A percentile compares a stretch with the other conserved stretches of the same genome.
Evolutionary conservation across 805 yeast genomes (phyloP).

Genomic region (Metschnikowia picachoensis): DNA sequence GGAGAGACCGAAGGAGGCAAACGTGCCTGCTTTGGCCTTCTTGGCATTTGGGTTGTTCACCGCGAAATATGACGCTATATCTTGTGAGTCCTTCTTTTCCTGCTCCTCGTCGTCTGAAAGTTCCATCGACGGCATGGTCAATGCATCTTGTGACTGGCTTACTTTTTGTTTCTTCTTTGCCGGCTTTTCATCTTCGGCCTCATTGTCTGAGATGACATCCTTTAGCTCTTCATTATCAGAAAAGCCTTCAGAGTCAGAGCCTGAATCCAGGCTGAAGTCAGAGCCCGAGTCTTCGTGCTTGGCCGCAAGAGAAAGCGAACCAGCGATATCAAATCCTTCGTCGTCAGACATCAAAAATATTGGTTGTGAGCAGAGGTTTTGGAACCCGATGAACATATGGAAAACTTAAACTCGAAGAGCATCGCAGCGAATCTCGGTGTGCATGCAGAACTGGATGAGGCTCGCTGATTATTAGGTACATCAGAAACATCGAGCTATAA

Average conservation of each 20-base stretch:
- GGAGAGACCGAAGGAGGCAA: slow-evolving; percentile 86
- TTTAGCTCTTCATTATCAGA: slow-evolving; percentile 23
- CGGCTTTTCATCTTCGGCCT: slow-evolving; percentile 23
- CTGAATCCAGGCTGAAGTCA: slow-evolving; percentile 19
- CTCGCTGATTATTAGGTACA: too few species aligned
- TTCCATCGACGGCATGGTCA: slow-evolving; percentile 48
- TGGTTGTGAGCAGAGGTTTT: background rate
- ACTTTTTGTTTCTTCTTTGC: slow-evolving; percentile 26
- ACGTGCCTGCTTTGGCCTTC: slow-evolving; percentile 73
- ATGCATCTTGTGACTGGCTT: slow-evolving; percentile 21
- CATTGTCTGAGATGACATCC: slow-evolving; percentile 51
- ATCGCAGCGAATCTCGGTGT: slow-evolving; percentile 15
- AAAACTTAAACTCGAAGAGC: slow-evolving; percentile 15
- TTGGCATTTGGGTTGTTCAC: slow-evolving; percentile 43
- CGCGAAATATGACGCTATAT: slow-evolving; percentile 42
- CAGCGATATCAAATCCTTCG: slow-evolving; percentile 60
- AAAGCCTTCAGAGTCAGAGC: slow-evolving; percentile 4
- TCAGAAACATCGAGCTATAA: too few species aligned
- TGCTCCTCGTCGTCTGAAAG: slow-evolving; percentile 44
- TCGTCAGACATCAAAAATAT: slow-evolving; percentile 24
- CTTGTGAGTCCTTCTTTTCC: slow-evolving; percentile 39
- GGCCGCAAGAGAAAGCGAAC: slow-evolving; percentile 49
- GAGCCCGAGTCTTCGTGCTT: slow-evolving; percentile 28
- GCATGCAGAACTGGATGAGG: slow-evolving; percentile 1
- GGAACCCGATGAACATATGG: background rate